These are phyloP conservation scores for Mrakia gelida DNA, from an alignment of 768 basidiomycete species.

Conservation along the genomic window DNA sequence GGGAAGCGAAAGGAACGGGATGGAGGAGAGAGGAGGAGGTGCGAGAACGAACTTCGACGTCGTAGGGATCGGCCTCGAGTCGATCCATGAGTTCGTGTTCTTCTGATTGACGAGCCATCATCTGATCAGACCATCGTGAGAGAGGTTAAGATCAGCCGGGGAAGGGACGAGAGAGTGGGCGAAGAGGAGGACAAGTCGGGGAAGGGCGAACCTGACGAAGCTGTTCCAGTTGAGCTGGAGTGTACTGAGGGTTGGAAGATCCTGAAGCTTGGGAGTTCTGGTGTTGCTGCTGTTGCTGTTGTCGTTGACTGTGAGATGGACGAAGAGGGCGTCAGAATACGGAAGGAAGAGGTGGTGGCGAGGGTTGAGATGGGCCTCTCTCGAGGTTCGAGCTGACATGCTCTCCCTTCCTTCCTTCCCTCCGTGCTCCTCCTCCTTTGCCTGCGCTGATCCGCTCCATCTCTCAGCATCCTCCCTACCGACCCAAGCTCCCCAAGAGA, in stretches of 20 bases:
- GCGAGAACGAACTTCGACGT: constrained; percentile 57
- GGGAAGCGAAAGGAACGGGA: neutral
- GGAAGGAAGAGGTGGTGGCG: neutral
- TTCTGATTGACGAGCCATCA: constrained; percentile 13
- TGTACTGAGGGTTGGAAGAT: constrained; percentile 4
- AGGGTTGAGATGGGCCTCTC: neutral
- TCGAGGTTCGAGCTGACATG: neutral
- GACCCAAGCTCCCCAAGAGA: too few relatives aligned
- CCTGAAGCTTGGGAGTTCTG: constrained; percentile 7
- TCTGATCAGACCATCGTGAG: neutral
- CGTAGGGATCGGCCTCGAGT: constrained; percentile 82
- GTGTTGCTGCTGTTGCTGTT: neutral
- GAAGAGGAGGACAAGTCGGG: neutral
- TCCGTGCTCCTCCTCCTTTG: neutral
- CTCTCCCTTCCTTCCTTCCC: neutral
- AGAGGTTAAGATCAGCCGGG: neutral
- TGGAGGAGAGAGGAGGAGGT: neutral
- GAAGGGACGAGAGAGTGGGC: neutral
- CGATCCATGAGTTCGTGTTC: constrained; percentile 47
- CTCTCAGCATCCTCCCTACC: neutral
- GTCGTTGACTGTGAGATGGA: neutral
- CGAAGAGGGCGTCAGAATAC: neutral
- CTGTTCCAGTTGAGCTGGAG: constrained; percentile 19
- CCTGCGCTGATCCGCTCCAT: too few relatives aligned
- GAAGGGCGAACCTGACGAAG: constrained; percentile 6